Conservation (phyloP, 2,329 filamentous ascomycete genomes). For the Pseudogymnoascus sp. region DNA sequence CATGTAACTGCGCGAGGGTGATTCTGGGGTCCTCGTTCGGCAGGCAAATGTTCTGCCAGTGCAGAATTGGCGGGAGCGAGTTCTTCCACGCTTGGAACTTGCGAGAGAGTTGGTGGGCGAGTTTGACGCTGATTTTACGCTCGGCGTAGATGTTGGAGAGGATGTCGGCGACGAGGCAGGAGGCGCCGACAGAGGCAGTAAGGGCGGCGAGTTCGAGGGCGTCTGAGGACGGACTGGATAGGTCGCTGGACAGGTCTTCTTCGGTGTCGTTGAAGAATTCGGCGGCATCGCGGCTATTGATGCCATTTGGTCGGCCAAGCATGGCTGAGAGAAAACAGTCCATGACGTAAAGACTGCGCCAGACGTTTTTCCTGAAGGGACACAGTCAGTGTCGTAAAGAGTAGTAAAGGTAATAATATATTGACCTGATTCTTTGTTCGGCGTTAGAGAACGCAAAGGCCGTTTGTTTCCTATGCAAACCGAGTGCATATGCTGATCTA, state of each 20-base stretch:
- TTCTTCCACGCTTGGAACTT: constrained; percentile 45
- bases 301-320: constrained; percentile 48
- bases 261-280: constrained; percentile 4
- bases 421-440: constrained; percentile 31
- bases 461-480: constrained; percentile 53
- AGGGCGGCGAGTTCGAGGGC: background rate
- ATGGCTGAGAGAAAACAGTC: constrained; percentile 56
- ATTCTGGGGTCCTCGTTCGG: constrained; percentile 36
- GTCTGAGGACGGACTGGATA: background rate
- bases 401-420: background rate
- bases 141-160: background rate
- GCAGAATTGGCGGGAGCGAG: constrained; percentile 39
- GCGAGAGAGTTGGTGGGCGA: constrained; percentile 49
- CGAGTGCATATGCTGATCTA: constrained; percentile 52
- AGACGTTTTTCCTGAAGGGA: constrained; percentile 46
- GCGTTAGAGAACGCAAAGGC: constrained; percentile 43
- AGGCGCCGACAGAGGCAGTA: constrained; percentile 9
- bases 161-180: constrained; percentile 13
- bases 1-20: constrained; percentile 52
- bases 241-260: background rate
- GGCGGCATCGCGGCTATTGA: constrained; percentile 2
- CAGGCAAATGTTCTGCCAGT: constrained; percentile 41
- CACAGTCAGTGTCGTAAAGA: background rate
- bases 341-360: constrained; percentile 56
- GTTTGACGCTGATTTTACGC: constrained; percentile 41